These are phyloP conservation scores for Hyphopichia wangnamkhiaoensis DNA, from an alignment of 1,139 yeast genomes.

Conservation along the genomic window DNA sequence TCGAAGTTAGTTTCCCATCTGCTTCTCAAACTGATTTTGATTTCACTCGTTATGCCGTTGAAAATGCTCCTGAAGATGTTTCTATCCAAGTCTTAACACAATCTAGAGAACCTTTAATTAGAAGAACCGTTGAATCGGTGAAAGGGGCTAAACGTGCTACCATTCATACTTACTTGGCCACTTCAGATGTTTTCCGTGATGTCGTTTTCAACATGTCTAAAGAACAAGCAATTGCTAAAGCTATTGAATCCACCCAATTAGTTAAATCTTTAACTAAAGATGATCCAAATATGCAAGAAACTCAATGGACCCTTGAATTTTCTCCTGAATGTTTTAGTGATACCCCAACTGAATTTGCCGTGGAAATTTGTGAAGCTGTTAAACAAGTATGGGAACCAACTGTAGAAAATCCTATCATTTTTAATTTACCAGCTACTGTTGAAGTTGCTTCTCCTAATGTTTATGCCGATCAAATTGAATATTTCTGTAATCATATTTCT, in stretches of 20 bases:
- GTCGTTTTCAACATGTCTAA: slow-evolving; percentile 47
- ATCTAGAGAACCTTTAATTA: slow-evolving; percentile 45
- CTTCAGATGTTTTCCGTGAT: slow-evolving; percentile 47
- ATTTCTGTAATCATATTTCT: slow-evolving; percentile 41
- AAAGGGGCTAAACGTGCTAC: slow-evolving; percentile 50
- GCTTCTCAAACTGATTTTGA: slow-evolving; percentile 53
- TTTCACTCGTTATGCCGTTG: slow-evolving; percentile 50
- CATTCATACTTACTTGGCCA: slow-evolving; percentile 50
- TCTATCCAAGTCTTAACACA: slow-evolving; percentile 49
- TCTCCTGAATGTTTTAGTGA: slow-evolving; percentile 51
- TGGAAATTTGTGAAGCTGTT: slow-evolving; percentile 49
- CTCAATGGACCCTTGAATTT: slow-evolving; percentile 48
- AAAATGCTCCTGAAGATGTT: slow-evolving; percentile 49
- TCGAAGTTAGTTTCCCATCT: slow-evolving; percentile 50
- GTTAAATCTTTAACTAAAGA: slow-evolving; percentile 46
- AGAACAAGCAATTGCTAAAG: slow-evolving; percentile 43
- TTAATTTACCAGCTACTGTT: slow-evolving; percentile 52
- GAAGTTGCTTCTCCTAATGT: slow-evolving; percentile 51
- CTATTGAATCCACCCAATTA: slow-evolving; percentile 42
- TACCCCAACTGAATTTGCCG: slow-evolving; percentile 44
- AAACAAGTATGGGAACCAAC: slow-evolving; percentile 50
- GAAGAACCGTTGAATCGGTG: slow-evolving; percentile 48
- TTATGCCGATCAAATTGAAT: slow-evolving; percentile 54
- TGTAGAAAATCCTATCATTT: slow-evolving; percentile 42
- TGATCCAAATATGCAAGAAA: slow-evolving; percentile 37